phyloP scores from a whole-genome alignment of 2,329 filamentous ascomycete species.

The Claviceps pazoutovae region DNA sequence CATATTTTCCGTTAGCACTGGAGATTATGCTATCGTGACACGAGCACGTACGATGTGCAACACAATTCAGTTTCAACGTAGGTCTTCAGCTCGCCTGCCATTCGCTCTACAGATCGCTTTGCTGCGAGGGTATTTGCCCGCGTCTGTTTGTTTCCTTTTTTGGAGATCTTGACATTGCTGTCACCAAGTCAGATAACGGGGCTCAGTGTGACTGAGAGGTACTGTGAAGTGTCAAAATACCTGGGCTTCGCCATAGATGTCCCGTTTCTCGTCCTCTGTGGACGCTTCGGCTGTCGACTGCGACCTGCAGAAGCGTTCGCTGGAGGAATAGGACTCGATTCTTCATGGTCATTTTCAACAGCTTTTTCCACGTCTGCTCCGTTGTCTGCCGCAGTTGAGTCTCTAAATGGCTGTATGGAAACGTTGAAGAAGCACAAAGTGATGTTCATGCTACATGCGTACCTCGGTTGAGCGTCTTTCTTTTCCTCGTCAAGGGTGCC shows the following conservation, averaged over 20 bases:
- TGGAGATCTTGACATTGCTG: neutral
- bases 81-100: constrained; percentile 1
- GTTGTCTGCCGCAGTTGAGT: neutral
- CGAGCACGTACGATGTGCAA: neutral
- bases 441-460: neutral
- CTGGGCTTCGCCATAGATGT: neutral
- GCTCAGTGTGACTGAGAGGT: neutral
- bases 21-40: neutral
- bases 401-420: neutral
- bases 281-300: neutral
- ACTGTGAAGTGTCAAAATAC: neutral
- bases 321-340: neutral
- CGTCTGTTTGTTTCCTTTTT: neutral
- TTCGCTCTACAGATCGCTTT: constrained; percentile 1
- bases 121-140: constrained; percentile 1
- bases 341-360: neutral
- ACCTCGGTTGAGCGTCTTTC: constrained; percentile 13
- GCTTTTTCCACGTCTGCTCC: neutral
- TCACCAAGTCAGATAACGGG: neutral
- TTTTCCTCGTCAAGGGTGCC: constrained; percentile 16
- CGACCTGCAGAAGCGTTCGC: neutral
- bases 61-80: constrained; percentile 1
- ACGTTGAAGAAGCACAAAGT: neutral
- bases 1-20: neutral
- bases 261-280: neutral